A percentile compares a stretch with the other conserved stretches of the same genome.
These are phyloP conservation scores for Exidia glandulosa DNA, from an alignment of 768 basidiomycete genomes.

Conservation along the genomic window DNA sequence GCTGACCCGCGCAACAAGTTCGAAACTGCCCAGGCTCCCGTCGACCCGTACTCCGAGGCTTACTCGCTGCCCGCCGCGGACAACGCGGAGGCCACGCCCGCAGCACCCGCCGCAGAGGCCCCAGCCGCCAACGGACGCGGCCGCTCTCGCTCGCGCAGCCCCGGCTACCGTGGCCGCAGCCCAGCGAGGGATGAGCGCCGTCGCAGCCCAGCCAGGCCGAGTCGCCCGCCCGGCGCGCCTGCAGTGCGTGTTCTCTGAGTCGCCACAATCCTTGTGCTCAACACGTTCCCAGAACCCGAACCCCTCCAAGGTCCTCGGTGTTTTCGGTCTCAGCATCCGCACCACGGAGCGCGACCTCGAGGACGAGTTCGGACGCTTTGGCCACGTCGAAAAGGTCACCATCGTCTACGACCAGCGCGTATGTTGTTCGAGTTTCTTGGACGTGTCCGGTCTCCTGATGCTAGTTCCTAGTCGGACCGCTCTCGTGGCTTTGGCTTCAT, in stretches of 20 bases:
- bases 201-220: constrained; percentile 45
- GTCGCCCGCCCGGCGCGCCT: constrained; percentile 60
- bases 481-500: constrained; percentile 98
- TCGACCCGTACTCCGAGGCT: constrained; percentile 76
- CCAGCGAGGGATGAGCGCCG: constrained; percentile 27
- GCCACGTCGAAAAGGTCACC: constrained; percentile 86
- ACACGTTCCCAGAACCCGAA: constrained; percentile 57
- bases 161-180: constrained; percentile 48
- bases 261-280: constrained; percentile 4
- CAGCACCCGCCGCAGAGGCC: constrained; percentile 29
- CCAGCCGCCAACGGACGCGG: constrained; percentile 21
- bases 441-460: not conserved
- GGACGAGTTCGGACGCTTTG: constrained; percentile 83
- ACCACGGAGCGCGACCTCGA: constrained; percentile 90
- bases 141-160: constrained; percentile 68
- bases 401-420: constrained; percentile 97
- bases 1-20: constrained; percentile 31
- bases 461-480: constrained; percentile 63
- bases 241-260: constrained; percentile 39
- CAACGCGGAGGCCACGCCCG: constrained; percentile 23
- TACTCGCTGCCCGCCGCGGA: constrained; percentile 46
- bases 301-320: constrained; percentile 82
- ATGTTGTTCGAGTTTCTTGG: constrained; percentile 22
- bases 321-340: constrained; percentile 96
- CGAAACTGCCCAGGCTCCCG: constrained; percentile 42